Conservation (phyloP, 164 flowering plant genomes). For the Malania oleifera region DNA sequence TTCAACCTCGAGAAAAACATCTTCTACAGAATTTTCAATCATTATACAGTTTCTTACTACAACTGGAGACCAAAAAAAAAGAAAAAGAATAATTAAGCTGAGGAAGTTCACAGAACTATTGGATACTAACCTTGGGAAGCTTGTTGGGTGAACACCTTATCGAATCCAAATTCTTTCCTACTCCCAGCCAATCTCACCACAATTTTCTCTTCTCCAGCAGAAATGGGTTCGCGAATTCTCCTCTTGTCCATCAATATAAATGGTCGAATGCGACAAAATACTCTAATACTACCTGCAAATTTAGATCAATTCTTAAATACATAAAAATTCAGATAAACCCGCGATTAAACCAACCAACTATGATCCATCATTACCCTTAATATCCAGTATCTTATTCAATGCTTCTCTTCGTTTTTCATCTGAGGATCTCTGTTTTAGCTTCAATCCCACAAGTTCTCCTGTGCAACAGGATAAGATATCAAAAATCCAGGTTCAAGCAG, state of each 20-base stretch:
- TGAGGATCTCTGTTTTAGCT: constrained; percentile 36
- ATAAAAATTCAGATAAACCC: too few relatives aligned
- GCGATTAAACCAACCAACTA: constrained; percentile 1
- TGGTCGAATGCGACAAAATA: constrained; percentile 74
- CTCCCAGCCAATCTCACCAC: constrained; percentile 39
- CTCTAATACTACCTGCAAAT: constrained; percentile 67
- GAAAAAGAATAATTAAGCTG: background rate
- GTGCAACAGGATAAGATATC: constrained; percentile 11
- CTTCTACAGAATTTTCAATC: constrained; percentile 41
- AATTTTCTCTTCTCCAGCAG: constrained; percentile 43
- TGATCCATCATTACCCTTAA: constrained; percentile 45
- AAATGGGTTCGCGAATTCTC: constrained; percentile 38
- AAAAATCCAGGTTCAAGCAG: background rate
- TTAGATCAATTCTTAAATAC: constrained; percentile 2
- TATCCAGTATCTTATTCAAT: constrained; percentile 61
- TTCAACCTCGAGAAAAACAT: constrained; percentile 63
- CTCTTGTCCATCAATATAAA: constrained; percentile 30
- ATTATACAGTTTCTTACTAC: constrained; percentile 12
- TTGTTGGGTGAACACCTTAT: constrained; percentile 59
- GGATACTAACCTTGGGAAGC: constrained; percentile 53
- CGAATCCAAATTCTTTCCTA: constrained; percentile 58
- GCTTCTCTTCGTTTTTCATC: constrained; percentile 53
- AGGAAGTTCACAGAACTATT: background rate
- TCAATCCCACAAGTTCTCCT: constrained; percentile 52
- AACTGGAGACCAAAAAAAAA: constrained; percentile 10